Evolutionary conservation across 1,139 yeast species (phyloP), one percentile per base, ranked within the genome.

Genomic region (Spencermartinsiella ligniputridi): DNA sequence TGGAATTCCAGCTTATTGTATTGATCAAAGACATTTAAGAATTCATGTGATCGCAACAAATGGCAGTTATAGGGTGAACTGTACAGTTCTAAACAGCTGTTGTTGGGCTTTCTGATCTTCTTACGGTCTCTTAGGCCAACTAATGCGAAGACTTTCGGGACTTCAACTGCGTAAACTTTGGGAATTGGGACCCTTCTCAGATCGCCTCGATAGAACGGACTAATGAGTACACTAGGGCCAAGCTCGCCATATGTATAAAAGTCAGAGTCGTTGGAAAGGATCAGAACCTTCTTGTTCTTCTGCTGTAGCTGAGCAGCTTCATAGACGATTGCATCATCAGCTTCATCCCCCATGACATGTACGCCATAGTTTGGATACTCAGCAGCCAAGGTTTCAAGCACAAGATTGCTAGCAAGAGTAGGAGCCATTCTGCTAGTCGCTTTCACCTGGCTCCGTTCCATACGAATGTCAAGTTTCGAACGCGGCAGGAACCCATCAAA

Each of bases 251-350:
- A 27, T 11, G 52, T 45, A 35, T 40, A 50, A 30, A 49, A 50
- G 32, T 50, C 53, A n/a, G 53, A 50, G 38, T 50, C 53, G 22
- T 32, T 39, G 16, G 45, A 47, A 8, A 50, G 15, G 3, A 50
- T 43, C 12, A 27, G 15, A 15, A 27, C 32, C 8, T 32, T 36
- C 13, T 35, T n/a, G n/a, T 15, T 13, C 3, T 32, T 34, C 20
- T n/a, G 12, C 15, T 30, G 32, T 11, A 34, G 22, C 16, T 13
- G 40, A 12, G 36, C 42, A 27, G 39, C 29, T 5, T 22, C 18
- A 22, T 33, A 27, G 2, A 47, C 53, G 21, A 50, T 39, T 5
- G 52, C 52, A 27, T 42, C 44, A 40, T 50, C 53, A 2, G 53
- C 53, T 34, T 50, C 53, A 9, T 42, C 53, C 15, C 42, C 43